Evolutionary conservation across 2,329 filamentous ascomycete species (phyloP).

Genomic region (Cercospora janseana): DNA sequence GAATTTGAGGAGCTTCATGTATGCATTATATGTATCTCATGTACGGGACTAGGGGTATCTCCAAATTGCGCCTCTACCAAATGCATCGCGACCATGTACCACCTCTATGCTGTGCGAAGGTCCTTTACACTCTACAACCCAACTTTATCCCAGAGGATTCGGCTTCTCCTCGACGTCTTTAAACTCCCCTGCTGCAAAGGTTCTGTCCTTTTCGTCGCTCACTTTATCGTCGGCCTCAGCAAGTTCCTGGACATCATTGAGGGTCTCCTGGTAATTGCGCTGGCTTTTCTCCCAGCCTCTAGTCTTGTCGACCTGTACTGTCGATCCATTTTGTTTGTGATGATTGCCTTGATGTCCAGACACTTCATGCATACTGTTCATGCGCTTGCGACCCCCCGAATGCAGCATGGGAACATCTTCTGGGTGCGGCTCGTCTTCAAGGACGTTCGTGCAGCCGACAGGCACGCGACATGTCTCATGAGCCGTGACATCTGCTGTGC

Average conservation of each 20-base stretch:
- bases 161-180: slow-evolving; percentile 34
- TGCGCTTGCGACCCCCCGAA: slow-evolving; percentile 29
- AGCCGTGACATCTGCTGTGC: slow-evolving; percentile 60
- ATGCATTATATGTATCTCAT: no score
- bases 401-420: slow-evolving; percentile 34
- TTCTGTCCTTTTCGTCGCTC: slow-evolving; percentile 1
- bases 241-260: slow-evolving; percentile 17
- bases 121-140: no score
- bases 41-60: no score
- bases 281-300: slow-evolving; percentile 12
- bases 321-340: neutral
- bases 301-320: slow-evolving; percentile 17
- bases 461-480: slow-evolving; percentile 63
- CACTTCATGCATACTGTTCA: slow-evolving; percentile 34
- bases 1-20: no score
- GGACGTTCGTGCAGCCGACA: slow-evolving; percentile 57
- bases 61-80: no score
- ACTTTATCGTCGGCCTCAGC: slow-evolving; percentile 14
- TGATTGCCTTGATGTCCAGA: neutral
- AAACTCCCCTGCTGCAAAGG: slow-evolving; percentile 26
- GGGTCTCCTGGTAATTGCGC: slow-evolving; percentile 12
- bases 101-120: no score
- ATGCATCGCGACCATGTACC: no score
- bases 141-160: slow-evolving; percentile 30
- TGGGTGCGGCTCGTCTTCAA: slow-evolving; percentile 23